A percentile compares a stretch with the other conserved stretches of the same genome.
These are phyloP conservation scores for Corchorus olitorius DNA, from an alignment of 345 rosid genomes.

Conservation along the genomic window DNA sequence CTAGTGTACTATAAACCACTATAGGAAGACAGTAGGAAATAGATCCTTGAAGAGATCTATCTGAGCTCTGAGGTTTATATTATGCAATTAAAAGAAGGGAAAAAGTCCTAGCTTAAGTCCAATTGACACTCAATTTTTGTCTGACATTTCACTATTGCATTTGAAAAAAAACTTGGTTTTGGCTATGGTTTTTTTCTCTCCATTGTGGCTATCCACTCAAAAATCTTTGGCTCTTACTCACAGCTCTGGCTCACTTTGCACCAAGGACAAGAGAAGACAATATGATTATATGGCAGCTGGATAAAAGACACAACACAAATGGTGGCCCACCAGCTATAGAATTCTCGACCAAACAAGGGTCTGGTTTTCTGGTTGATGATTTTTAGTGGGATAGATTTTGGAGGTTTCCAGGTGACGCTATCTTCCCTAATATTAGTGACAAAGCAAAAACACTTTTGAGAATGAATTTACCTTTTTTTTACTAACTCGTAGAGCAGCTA, in stretches of 20 bases:
- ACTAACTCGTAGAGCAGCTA: background rate
- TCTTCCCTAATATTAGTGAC: conserved; percentile 3
- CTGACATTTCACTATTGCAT: background rate
- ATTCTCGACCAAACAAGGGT: conserved; percentile 8
- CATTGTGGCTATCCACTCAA: background rate
- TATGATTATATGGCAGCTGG: conserved; percentile 20
- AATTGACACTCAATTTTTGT: background rate
- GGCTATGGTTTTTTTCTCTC: background rate
- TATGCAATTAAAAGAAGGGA: conserved; percentile 1
- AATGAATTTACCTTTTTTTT: background rate
- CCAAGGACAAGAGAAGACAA: conserved; percentile 8
- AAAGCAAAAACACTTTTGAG: background rate
- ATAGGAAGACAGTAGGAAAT: background rate
- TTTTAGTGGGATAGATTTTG: conserved; percentile 9
- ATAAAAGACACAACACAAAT: conserved; percentile 11
- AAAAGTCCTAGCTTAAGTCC: background rate
- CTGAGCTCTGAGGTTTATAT: conserved; percentile 4
- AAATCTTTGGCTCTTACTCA: background rate
- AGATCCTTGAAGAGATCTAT: background rate
- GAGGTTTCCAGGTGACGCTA: background rate
- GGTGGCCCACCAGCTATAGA: conserved; percentile 14
- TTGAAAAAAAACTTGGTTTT: background rate
- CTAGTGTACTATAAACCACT: background rate
- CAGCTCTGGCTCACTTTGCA: background rate
- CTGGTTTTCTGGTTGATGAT: background rate